A percentile compares a stretch with the other conserved stretches of the same genome.
Evolutionary conservation across 768 basidiomycete species (phyloP).

Genomic region (Boletus edulis): DNA sequence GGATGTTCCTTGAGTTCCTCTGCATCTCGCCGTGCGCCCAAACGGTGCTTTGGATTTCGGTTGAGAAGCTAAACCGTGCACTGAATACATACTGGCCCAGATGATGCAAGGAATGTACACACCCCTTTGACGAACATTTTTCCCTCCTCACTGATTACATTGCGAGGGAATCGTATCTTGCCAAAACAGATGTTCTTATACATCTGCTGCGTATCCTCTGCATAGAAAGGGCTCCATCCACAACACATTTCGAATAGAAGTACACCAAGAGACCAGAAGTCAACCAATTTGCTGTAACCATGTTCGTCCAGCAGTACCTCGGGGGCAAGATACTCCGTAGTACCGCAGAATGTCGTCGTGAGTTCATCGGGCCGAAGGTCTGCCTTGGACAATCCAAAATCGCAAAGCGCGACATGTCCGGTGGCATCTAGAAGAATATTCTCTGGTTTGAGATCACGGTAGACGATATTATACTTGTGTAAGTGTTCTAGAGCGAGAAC

Average conservation of each 20-base stretch:
- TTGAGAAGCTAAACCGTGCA: conserved; percentile 74
- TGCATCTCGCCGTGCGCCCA: conserved; percentile 88
- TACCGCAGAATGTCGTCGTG: conserved; percentile 99
- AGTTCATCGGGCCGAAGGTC: conserved; percentile 91
- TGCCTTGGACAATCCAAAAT: conserved; percentile 97
- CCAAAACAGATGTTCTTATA: conserved; percentile 99
- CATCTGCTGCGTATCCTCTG: conserved; percentile 99
- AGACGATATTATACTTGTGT: conserved; percentile 96
- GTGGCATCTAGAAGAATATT: conserved; percentile 98
- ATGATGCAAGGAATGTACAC: conserved; percentile 35
- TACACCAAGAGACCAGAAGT: conserved; percentile 97
- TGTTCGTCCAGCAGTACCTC: conserved; percentile 99
- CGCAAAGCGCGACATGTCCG: conserved; percentile 96
- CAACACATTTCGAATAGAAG: conserved; percentile 99
- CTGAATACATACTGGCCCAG: conserved; percentile 13
- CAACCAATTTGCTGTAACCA: conserved; percentile 97
- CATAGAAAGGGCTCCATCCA: conserved; percentile 99
- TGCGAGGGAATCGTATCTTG: conserved; percentile 96
- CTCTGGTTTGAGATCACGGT: conserved; percentile 96
- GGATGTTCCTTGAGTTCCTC: conserved; percentile 94
- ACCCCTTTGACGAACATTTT: conserved; percentile 99
- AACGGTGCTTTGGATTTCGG: conserved; percentile 95
- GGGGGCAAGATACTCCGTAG: conserved; percentile 97
- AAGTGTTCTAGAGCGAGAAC: conserved; percentile 94
- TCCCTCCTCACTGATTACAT: conserved; percentile 95